These are phyloP conservation scores for Hapsidospora chrysogenum DNA, from an alignment of 495 filamentous ascomycete species.

Conservation along the genomic window DNA sequence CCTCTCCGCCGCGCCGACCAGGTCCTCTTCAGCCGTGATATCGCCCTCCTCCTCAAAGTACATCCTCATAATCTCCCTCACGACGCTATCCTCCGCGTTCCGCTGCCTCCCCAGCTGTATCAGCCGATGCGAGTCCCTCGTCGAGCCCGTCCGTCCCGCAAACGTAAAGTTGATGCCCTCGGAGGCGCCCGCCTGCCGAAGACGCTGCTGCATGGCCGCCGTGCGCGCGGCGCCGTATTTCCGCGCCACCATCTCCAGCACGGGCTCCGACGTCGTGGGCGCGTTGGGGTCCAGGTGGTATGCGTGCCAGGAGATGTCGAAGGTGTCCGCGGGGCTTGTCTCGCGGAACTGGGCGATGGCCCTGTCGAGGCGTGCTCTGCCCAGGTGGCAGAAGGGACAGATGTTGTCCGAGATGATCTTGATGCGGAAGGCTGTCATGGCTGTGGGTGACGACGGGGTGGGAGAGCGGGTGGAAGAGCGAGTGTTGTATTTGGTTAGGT, in stretches of 20 bases:
- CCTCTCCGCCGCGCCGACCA: conserved; percentile 42
- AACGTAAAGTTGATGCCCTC: conserved; percentile 61
- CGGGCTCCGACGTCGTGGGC: conserved; percentile 19
- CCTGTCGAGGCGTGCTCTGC: conserved; percentile 52
- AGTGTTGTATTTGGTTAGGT: too few species aligned
- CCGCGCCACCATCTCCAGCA: conserved; percentile 8
- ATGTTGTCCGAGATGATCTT: conserved; percentile 62
- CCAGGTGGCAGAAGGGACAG: conserved; percentile 79
- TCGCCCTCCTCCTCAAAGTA: conserved; percentile 71
- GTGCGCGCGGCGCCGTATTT: conserved; percentile 35
- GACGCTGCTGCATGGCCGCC: conserved; percentile 35
- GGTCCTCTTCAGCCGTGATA: conserved; percentile 45
- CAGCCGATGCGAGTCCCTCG: conserved; percentile 59
- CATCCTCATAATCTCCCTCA: conserved; percentile 49
- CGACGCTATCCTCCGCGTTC: conserved; percentile 42
- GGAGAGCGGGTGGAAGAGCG: too few species aligned
- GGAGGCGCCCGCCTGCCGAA: conserved; percentile 37
- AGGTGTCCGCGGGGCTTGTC: conserved; percentile 45
- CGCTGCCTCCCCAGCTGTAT: conserved; percentile 51
- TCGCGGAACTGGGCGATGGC: conserved; percentile 51
- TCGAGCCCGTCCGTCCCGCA: conserved; percentile 60
- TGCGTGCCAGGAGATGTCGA: conserved; percentile 54
- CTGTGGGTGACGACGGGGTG: too few species aligned
- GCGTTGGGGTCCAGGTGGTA: conserved; percentile 64
- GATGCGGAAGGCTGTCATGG: conserved; percentile 61